Percentiles rank a stretch among this genome's conserved stretches.
Conservation (phyloP, 805 yeast species). For the Candida parachauliodes region DNA sequence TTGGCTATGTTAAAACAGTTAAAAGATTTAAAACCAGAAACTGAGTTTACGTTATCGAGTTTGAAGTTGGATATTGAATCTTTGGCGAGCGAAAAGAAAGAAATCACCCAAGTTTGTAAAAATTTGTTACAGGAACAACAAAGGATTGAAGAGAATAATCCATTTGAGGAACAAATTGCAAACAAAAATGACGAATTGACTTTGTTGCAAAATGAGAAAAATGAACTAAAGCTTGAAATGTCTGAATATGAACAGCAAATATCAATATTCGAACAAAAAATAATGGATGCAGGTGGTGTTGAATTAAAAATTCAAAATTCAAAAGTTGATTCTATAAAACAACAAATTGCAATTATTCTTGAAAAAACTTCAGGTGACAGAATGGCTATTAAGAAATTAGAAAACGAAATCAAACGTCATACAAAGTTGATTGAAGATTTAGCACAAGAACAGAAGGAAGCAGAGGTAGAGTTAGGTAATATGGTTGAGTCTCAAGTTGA, state of each 20-base stretch:
- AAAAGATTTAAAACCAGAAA: conserved; percentile 65
- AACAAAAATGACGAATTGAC: conserved; percentile 22
- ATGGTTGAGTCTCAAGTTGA: conserved; percentile 18
- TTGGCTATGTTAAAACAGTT: conserved; percentile 53
- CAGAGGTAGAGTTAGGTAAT: conserved; percentile 21
- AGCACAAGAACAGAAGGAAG: conserved; percentile 40
- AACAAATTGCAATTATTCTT: conserved; percentile 57
- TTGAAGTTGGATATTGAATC: conserved; percentile 62
- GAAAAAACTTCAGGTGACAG: conserved; percentile 57
- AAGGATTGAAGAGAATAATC: conserved; percentile 20
- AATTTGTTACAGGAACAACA: conserved; percentile 40
- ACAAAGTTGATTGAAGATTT: conserved; percentile 45
- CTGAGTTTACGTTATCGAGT: conserved; percentile 60
- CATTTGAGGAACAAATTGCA: conserved; percentile 38
- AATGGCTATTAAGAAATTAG: conserved; percentile 54
- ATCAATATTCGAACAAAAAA: conserved; percentile 61
- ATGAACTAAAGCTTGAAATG: conserved; percentile 49
- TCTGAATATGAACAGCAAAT: conserved; percentile 55
- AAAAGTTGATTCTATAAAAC: conserved; percentile 71
- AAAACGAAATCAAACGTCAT: conserved; percentile 59
- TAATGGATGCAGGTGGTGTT: conserved; percentile 90
- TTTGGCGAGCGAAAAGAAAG: conserved; percentile 48
- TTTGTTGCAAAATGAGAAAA: conserved; percentile 14
- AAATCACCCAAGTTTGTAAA: conserved; percentile 41
- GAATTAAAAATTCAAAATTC: conserved; percentile 74